A percentile compares a stretch with the other conserved stretches of the same genome.
phyloP scores from a whole-genome alignment of 2,329 filamentous ascomycete genomes.

The Nakataea oryzae region DNA sequence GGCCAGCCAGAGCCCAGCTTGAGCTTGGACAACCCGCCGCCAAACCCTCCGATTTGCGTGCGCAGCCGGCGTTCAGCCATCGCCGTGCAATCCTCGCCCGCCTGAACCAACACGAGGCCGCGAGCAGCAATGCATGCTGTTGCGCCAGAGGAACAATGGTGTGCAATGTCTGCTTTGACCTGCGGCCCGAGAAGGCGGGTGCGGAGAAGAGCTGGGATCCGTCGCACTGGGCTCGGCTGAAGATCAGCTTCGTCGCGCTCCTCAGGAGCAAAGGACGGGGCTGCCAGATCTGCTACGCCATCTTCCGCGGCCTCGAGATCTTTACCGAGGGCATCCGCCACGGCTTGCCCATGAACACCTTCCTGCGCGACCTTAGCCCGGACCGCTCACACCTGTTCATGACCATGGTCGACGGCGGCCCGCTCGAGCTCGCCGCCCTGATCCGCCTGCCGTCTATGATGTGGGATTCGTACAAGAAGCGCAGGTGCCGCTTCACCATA shows the following conservation, averaged over 20 bases:
- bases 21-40: neutral
- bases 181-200: neutral
- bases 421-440: neutral
- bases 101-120: neutral
- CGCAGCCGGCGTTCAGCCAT: neutral
- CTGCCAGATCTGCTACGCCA: constrained; percentile 4
- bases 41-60: neutral
- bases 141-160: neutral
- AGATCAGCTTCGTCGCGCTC: neutral
- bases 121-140: neutral
- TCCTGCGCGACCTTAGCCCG: neutral
- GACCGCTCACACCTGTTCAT: neutral
- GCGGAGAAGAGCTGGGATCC: neutral
- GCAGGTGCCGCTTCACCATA: neutral
- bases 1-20: neutral
- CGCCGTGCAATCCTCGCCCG: too few species aligned
- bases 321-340: neutral
- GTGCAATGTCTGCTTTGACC: neutral
- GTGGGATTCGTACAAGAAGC: neutral
- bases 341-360: neutral
- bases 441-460: neutral
- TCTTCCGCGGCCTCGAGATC: constrained; percentile 2
- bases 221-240: neutral
- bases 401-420: neutral
- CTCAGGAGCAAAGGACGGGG: constrained; percentile 1